A percentile compares a stretch with the other conserved stretches of the same genome.
phyloP scores from a whole-genome alignment of 371 early-diverging fungal genomes.

The Cokeromyces recurvatus region DNA sequence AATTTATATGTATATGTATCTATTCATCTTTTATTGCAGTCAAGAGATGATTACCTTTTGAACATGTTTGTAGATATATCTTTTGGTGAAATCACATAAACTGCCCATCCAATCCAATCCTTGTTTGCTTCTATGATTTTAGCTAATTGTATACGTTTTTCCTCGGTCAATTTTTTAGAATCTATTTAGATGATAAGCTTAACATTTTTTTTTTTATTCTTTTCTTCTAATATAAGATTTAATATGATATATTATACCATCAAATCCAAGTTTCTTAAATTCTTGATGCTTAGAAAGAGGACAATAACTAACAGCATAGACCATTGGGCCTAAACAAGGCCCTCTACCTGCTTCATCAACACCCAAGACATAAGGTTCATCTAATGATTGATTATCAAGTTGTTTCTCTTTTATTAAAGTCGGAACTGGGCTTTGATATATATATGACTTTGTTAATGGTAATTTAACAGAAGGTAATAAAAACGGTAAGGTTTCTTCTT shows the following conservation, averaged over 20 bases:
- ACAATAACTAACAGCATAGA: conserved; percentile 86
- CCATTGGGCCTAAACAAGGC: conserved; percentile 98
- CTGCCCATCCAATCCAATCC: conserved; percentile 84
- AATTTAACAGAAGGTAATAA: conserved; percentile 36
- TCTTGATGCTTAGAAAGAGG: conserved; percentile 56
- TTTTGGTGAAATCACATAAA: conserved; percentile 77
- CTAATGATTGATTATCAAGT: conserved; percentile 8
- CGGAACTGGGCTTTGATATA: conserved; percentile 32
- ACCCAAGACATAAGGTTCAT: conserved; percentile 81
- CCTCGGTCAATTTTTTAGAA: conserved; percentile 84
- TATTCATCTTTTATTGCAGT: no score
- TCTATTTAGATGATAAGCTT: conserved; percentile 44
- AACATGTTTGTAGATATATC: conserved; percentile 91
- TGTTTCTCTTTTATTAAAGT: conserved; percentile 8
- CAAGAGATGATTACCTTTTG: conserved; percentile 23
- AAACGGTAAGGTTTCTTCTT: not conserved
- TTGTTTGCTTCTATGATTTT: conserved; percentile 48
- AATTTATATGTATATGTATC: no score
- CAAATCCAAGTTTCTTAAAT: conserved; percentile 71
- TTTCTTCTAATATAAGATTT: no score
- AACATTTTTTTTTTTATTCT: not conserved
- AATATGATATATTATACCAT: conserved; percentile 61
- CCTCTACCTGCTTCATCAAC: conserved; percentile 99
- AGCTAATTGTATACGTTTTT: conserved; percentile 69
- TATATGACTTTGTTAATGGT: conserved; percentile 34